Evolutionary conservation across 1,284 basidiomycete species (phyloP).

Genomic region (Lentinula novae-zelandiae): DNA sequence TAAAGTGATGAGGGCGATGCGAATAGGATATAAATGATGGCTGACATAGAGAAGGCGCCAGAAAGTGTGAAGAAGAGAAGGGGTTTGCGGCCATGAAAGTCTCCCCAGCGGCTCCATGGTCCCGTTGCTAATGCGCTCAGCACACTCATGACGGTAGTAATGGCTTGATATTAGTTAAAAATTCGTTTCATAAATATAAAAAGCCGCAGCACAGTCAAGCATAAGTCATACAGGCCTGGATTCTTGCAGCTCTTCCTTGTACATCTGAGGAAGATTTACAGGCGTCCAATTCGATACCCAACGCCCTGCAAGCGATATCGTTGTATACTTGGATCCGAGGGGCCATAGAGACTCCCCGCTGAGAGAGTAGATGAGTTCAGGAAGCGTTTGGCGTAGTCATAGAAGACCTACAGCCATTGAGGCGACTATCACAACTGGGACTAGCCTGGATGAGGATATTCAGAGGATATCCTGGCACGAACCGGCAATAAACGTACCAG

Average conservation of each 20-base stretch:
- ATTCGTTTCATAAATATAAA: too few species aligned
- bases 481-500: conserved; percentile 25
- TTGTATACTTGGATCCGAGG: conserved; percentile 45
- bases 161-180: conserved; percentile 25
- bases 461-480: not conserved
- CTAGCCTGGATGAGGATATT: conserved; percentile 28
- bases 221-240: conserved; percentile 36
- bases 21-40: conserved; percentile 1
- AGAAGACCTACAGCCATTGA: conserved; percentile 39
- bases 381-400: not conserved
- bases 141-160: conserved; percentile 45
- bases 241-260: conserved; percentile 39
- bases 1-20: not conserved
- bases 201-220: too few species aligned
- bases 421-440: conserved; percentile 38
- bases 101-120: conserved; percentile 46
- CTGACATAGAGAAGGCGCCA: conserved; percentile 43
- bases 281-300: conserved; percentile 18
- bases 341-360: conserved; percentile 46
- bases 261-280: conserved; percentile 31
- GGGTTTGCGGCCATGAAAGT: conserved; percentile 42
- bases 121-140: conserved; percentile 49
- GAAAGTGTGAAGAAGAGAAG: conserved; percentile 39
- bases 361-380: conserved; percentile 1
- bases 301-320: conserved; percentile 37